phyloP scores from a whole-genome alignment of 1,139 yeast genomes.

The Pichia sp. region DNA sequence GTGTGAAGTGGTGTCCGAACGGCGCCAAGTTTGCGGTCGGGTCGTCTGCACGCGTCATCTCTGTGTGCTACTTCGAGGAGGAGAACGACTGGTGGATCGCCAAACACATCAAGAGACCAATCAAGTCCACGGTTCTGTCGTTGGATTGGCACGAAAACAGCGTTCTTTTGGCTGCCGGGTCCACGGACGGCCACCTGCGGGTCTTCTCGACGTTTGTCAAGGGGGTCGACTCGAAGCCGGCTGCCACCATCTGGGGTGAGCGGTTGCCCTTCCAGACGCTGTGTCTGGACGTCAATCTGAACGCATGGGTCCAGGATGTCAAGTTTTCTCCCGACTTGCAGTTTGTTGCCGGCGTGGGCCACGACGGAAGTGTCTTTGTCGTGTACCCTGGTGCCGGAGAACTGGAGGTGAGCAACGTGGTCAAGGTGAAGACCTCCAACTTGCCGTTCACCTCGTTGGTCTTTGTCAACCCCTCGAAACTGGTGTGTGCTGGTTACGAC shows the following conservation, averaged over 20 bases:
- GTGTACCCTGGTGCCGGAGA: constrained; percentile 61
- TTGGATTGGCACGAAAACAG: constrained; percentile 95
- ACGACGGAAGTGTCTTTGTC: constrained; percentile 60
- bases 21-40: constrained; percentile 97
- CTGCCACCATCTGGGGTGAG: constrained; percentile 85
- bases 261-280: constrained; percentile 93
- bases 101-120: constrained; percentile 90
- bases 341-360: constrained; percentile 64
- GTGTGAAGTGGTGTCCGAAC: constrained; percentile 89
- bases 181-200: constrained; percentile 91
- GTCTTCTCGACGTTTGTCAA: constrained; percentile 92
- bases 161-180: constrained; percentile 83
- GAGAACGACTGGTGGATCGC: constrained; percentile 99
- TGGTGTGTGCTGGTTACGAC: constrained; percentile 89
- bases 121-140: constrained; percentile 79
- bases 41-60: constrained; percentile 88
- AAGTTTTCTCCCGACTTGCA: constrained; percentile 80
- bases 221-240: constrained; percentile 82
- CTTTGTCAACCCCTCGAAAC: constrained; percentile 60
- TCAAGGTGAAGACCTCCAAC: constrained; percentile 60
- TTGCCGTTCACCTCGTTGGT: constrained; percentile 77
- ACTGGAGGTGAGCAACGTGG: constrained; percentile 31
- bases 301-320: constrained; percentile 92
- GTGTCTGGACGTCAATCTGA: constrained; percentile 76
- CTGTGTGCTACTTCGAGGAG: constrained; percentile 91